Evolutionary conservation across 2,329 filamentous ascomycete species (phyloP).

Genomic region (Erysiphe neolycopersici): DNA sequence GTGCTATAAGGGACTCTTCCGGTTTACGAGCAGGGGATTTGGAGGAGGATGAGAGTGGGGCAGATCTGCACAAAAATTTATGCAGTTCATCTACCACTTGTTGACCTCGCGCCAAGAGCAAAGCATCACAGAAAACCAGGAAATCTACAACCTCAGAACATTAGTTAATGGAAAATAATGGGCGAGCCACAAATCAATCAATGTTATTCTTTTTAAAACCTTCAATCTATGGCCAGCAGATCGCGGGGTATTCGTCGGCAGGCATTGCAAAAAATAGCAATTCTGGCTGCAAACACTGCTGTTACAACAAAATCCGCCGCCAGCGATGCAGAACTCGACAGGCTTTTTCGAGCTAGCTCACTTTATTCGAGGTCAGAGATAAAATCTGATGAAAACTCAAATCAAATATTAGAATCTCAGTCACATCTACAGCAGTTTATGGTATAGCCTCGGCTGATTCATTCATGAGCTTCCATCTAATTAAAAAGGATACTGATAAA

Average conservation of each 20-base stretch:
- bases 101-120: no score
- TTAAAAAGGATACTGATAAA: constrained; percentile 1
- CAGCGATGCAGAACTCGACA: constrained; percentile 35
- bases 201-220: not conserved
- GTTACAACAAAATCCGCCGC: constrained; percentile 23
- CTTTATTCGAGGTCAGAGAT: constrained; percentile 23
- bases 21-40: no score
- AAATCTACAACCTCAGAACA: no score
- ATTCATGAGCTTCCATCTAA: not conserved
- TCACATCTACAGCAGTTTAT: constrained; percentile 20
- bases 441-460: constrained; percentile 18
- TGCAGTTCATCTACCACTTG: no score
- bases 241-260: constrained; percentile 30
- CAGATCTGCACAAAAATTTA: no score
- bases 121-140: no score
- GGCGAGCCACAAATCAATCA: no score
- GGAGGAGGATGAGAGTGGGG: no score
- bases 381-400: constrained; percentile 16
- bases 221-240: constrained; percentile 5
- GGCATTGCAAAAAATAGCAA: constrained; percentile 38
- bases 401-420: constrained; percentile 1
- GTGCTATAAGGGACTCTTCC: no score
- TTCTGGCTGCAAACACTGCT: constrained; percentile 24
- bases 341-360: constrained; percentile 30
- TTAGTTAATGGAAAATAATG: no score